Evolutionary conservation across 2,329 filamentous ascomycete genomes (phyloP), one percentile per base, ranked within the genome.

Genomic region (Colletotrichum noveboracense): DNA sequence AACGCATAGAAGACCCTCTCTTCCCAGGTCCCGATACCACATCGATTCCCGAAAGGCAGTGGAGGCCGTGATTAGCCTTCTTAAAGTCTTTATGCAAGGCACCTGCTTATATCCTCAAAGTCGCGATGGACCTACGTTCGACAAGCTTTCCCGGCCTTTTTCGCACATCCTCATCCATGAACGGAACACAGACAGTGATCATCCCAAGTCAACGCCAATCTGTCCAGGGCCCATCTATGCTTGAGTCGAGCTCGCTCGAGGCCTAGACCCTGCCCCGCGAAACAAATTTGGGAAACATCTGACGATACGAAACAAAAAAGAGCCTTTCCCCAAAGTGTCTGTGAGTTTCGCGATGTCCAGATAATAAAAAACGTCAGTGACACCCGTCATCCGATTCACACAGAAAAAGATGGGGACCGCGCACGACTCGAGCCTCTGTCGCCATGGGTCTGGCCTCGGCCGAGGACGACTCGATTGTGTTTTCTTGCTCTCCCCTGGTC

Each of bases 381-480:
- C 64, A 55, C 18, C 38, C 43, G 65, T 48, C 48, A 67, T 30
- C 28, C 43, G 30, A 61, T 30, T 32, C 43, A 67, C 24, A 55
- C n/a, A 32, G 21, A 16, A 43, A 64, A 38, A 18, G 32, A 38
- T 38, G 61, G 18, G 28, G 52, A 16, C n/a, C 58, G 52, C 21
- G 43, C 71, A 74, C 71, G 71, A 74, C 71, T 74, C 71, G 66
- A 43, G 38, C 26, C 60, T 30, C 58, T 10, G 32, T 56, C 52
- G 52, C 14, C 48, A 28, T 30, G 14, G 38, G 55, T 13, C 8
- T 12, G n/a, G 24, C 28, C 52, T 56, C 32, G 61, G 69, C 60
- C 43, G 48, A 58, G 6, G 34, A 56, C 69, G 60, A 66, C 60
- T 66, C 69, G 66, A 66, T 8, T 65, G 16, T 43, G 21, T 14